phyloP scores from a whole-genome alignment of 805 yeast genomes.

The Saccharomycopsis javanensis region DNA sequence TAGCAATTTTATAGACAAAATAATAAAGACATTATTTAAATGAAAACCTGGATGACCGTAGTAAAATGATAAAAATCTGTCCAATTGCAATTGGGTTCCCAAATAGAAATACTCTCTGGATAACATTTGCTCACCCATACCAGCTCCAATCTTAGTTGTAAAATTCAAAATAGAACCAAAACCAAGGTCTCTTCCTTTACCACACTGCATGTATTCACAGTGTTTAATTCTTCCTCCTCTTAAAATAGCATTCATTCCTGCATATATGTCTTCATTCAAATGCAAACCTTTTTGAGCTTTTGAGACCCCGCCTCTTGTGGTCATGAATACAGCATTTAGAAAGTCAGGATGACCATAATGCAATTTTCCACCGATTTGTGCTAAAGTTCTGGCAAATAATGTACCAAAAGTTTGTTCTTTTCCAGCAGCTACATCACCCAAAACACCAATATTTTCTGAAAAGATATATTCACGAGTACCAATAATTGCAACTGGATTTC shows the following conservation, averaged over 20 bases:
- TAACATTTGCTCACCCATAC: slow-evolving; percentile 83
- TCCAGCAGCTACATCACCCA: slow-evolving; percentile 84
- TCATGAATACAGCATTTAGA: slow-evolving; percentile 64
- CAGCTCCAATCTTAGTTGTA: slow-evolving; percentile 80
- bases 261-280: slow-evolving; percentile 77
- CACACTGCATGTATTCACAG: slow-evolving; percentile 77
- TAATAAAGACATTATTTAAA: slow-evolving; percentile 65
- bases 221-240: slow-evolving; percentile 82
- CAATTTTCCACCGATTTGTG: slow-evolving; percentile 72
- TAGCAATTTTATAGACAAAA: slow-evolving; percentile 57
- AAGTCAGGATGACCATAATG: slow-evolving; percentile 88
- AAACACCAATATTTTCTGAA: slow-evolving; percentile 71
- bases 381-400: slow-evolving; percentile 70
- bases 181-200: slow-evolving; percentile 80
- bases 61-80: slow-evolving; percentile 68
- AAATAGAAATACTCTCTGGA: slow-evolving; percentile 74
- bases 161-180: slow-evolving; percentile 75
- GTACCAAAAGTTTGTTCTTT: slow-evolving; percentile 86
- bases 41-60: slow-evolving; percentile 87
- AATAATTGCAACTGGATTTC: slow-evolving; percentile 66
- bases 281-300: slow-evolving; percentile 79
- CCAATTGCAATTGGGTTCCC: slow-evolving; percentile 68
- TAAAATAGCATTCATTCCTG: slow-evolving; percentile 70
- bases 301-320: slow-evolving; percentile 80
- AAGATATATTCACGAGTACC: slow-evolving; percentile 80